A percentile compares a stretch with the other conserved stretches of the same genome.
Conservation (phyloP, 495 filamentous ascomycete genomes). For the Aspergillus carlsbadensis region DNA sequence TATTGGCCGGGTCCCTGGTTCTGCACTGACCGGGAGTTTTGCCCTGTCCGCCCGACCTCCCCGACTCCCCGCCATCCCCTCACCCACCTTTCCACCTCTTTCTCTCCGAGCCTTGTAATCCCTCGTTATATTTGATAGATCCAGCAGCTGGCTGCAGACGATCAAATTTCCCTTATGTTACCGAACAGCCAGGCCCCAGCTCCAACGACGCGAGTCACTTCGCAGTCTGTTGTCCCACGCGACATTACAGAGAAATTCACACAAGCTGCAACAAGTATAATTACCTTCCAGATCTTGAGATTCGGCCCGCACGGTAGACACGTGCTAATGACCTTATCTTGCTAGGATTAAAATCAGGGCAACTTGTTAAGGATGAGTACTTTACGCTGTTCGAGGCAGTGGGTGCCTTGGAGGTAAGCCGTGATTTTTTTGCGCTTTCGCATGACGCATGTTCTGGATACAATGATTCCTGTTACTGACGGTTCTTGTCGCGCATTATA, state of each 20-base stretch:
- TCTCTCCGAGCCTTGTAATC: not conserved
- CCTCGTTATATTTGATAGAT: slow-evolving; percentile 13
- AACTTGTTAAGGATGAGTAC: slow-evolving; percentile 88
- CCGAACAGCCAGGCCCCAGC: slow-evolving; percentile 38
- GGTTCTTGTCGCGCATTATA: slow-evolving; percentile 30
- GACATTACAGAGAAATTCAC: slow-evolving; percentile 81
- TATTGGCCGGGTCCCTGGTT: slow-evolving; percentile 5
- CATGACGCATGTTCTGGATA: not conserved
- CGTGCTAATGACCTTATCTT: not conserved
- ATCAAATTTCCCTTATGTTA: slow-evolving; percentile 31
- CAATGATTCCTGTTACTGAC: slow-evolving; percentile 5
- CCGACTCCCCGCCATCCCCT: slow-evolving; percentile 19
- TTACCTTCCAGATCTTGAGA: not conserved
- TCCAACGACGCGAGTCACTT: slow-evolving; percentile 35
- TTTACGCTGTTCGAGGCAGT: slow-evolving; percentile 95
- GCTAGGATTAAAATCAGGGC: slow-evolving; percentile 70
- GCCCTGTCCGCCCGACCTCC: slow-evolving; percentile 26
- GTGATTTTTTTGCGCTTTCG: not conserved
- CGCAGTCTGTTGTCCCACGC: slow-evolving; percentile 52
- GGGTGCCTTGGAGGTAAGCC: slow-evolving; percentile 84
- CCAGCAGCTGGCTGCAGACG: slow-evolving; percentile 34
- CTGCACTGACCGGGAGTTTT: slow-evolving; percentile 21
- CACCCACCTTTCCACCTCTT: slow-evolving; percentile 21
- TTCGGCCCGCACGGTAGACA: not conserved
- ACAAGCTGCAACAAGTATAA: slow-evolving; percentile 65